phyloP scores from a whole-genome alignment of 1,284 basidiomycete genomes.

The Cystobasidium sp. region DNA sequence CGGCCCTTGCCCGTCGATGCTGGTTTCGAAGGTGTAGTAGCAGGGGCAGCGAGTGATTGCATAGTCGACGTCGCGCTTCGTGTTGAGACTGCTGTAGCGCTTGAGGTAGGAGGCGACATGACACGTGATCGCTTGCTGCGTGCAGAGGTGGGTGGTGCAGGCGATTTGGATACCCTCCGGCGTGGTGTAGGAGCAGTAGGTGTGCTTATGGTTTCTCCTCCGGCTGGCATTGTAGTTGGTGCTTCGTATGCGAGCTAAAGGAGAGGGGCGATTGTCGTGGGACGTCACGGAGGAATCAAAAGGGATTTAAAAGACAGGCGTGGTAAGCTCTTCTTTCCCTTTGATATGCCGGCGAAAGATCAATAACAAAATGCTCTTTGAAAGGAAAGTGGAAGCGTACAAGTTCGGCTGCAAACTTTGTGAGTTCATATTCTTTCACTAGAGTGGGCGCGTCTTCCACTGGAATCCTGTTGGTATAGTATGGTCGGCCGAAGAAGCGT shows the following conservation, averaged over 20 bases:
- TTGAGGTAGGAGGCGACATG: constrained; percentile 19
- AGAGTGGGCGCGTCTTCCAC: constrained; percentile 45
- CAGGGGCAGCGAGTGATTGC: constrained; percentile 17
- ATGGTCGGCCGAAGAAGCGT: background rate
- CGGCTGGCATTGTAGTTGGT: background rate
- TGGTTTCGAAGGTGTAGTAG: constrained; percentile 41
- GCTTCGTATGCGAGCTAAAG: constrained; percentile 29
- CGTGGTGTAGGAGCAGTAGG: constrained; percentile 37
- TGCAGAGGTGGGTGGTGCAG: constrained; percentile 38
- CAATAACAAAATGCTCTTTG: background rate
- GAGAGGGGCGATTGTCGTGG: background rate
- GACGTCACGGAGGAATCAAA: background rate
- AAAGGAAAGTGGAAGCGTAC: constrained; percentile 24
- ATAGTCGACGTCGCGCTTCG: constrained; percentile 23
- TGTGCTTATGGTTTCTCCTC: constrained; percentile 19
- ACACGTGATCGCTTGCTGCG: constrained; percentile 42
- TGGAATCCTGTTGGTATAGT: constrained; percentile 47
- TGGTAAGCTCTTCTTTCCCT: constrained; percentile 1
- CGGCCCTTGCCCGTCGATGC: constrained; percentile 17
- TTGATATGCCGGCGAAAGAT: background rate
- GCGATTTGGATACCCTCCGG: constrained; percentile 30
- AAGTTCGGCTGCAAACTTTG: constrained; percentile 48
- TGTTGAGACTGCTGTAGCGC: constrained; percentile 10
- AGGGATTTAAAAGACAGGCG: no score
- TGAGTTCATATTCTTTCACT: constrained; percentile 50